Evolutionary conservation across 257 asterid genomes (phyloP).

Genomic region (Primulina tabacum): DNA sequence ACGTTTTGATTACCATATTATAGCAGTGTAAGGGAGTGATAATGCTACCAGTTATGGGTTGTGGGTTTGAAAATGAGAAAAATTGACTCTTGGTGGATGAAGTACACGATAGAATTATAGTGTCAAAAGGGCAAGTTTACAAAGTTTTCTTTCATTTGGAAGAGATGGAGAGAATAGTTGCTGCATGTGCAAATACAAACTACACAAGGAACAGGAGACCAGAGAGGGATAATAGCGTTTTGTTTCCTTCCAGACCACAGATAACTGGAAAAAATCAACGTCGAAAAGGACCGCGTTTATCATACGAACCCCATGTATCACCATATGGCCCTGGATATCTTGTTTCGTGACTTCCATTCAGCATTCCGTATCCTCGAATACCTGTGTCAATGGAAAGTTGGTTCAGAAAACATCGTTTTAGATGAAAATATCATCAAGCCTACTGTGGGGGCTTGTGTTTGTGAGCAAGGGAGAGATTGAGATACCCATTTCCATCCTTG

Average conservation of each 20-base stretch:
- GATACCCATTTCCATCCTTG: conserved; percentile 51
- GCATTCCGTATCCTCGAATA: conserved; percentile 54
- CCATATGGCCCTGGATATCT: conserved; percentile 55
- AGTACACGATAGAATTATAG: neutral
- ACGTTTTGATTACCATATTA: too few species aligned
- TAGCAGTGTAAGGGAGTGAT: too few species aligned
- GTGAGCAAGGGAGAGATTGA: conserved; percentile 1
- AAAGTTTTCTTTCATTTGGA: neutral
- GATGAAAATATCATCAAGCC: neutral
- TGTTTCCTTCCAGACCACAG: neutral
- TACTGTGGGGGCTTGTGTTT: neutral
- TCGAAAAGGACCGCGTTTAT: neutral
- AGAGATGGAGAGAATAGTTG: neutral
- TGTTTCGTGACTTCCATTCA: conserved; percentile 71
- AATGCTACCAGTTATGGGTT: too few species aligned
- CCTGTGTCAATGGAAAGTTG: conserved; percentile 31
- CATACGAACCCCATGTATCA: conserved; percentile 32
- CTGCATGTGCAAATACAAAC: neutral
- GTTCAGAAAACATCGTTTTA: conserved; percentile 10
- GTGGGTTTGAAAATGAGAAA: too few species aligned
- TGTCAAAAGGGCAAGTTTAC: neutral
- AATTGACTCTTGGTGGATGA: neutral
- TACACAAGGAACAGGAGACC: neutral
- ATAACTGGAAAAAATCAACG: neutral
- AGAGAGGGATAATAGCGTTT: neutral